These are phyloP conservation scores for Antarctomyces pellizariae DNA, from an alignment of 495 filamentous ascomycete genomes.

Conservation along the genomic window DNA sequence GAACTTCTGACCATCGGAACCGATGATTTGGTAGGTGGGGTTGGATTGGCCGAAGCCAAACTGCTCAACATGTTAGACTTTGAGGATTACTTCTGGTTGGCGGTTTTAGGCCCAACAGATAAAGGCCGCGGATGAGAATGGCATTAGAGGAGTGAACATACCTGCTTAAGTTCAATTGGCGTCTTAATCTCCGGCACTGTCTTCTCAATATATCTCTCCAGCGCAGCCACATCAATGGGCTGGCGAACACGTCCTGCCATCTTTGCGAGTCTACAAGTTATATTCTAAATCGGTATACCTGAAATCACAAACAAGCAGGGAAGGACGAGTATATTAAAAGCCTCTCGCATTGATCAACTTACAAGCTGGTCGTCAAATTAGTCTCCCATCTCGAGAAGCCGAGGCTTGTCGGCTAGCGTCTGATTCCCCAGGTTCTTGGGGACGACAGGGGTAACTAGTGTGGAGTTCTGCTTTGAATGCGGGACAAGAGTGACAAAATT, in stretches of 20 bases:
- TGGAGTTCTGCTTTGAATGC: too few relatives aligned
- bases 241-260: constrained; percentile 87
- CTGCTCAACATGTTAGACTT: constrained; percentile 20
- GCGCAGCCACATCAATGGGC: constrained; percentile 52
- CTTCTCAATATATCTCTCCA: constrained; percentile 53
- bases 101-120: background rate
- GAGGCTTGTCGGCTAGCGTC: too few relatives aligned
- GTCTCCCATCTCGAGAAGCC: too few relatives aligned
- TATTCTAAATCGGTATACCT: too few relatives aligned
- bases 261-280: too few relatives aligned
- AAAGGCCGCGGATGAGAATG: constrained; percentile 1
- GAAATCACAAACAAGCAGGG: too few relatives aligned
- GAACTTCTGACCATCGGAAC: constrained; percentile 38
- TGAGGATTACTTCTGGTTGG: constrained; percentile 1
- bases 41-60: constrained; percentile 96
- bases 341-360: too few relatives aligned
- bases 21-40: constrained; percentile 77
- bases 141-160: constrained; percentile 14
- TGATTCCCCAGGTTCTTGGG: too few relatives aligned
- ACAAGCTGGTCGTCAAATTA: too few relatives aligned
- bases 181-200: constrained; percentile 58
- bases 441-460: too few relatives aligned
- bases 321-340: too few relatives aligned
- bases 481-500: too few relatives aligned
- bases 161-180: constrained; percentile 77